Evolutionary conservation across 1,139 yeast genomes (phyloP).

Genomic region (Arxiozyma heterogenica): DNA sequence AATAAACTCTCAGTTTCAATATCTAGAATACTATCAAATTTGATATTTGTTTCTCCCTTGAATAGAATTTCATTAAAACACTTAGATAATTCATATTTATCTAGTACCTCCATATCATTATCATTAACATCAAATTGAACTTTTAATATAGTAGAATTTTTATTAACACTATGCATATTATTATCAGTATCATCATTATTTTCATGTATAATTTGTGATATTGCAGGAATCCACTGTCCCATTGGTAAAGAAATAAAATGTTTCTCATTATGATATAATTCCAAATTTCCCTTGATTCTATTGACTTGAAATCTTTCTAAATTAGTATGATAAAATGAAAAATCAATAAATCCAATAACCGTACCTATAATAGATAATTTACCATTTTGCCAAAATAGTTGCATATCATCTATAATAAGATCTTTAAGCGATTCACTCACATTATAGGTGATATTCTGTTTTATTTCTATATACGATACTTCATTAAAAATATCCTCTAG

Average conservation of each 20-base stretch:
- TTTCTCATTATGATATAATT: constrained; percentile 27
- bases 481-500: constrained; percentile 10
- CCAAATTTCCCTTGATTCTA: constrained; percentile 31
- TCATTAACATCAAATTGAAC: constrained; percentile 29
- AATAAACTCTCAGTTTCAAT: constrained; percentile 25
- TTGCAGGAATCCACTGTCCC: constrained; percentile 32
- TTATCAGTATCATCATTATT: too few species aligned
- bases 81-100: constrained; percentile 29
- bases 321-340: constrained; percentile 26
- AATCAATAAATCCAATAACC: constrained; percentile 20
- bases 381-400: constrained; percentile 27
- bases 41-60: constrained; percentile 28
- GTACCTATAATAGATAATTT: constrained; percentile 27
- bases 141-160: constrained; percentile 13
- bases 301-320: constrained; percentile 22
- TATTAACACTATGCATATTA: constrained; percentile 9
- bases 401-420: constrained; percentile 29
- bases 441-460: constrained; percentile 16
- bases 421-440: constrained; percentile 24
- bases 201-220: constrained; percentile 23
- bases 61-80: constrained; percentile 32
- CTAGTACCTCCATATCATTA: constrained; percentile 28
- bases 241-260: constrained; percentile 33
- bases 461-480: constrained; percentile 15
- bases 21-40: constrained; percentile 31